Evolutionary conservation across 495 filamentous ascomycete genomes (phyloP), one percentile per base, ranked within the genome.

Genomic region (Cladorrhinum samala): DNA sequence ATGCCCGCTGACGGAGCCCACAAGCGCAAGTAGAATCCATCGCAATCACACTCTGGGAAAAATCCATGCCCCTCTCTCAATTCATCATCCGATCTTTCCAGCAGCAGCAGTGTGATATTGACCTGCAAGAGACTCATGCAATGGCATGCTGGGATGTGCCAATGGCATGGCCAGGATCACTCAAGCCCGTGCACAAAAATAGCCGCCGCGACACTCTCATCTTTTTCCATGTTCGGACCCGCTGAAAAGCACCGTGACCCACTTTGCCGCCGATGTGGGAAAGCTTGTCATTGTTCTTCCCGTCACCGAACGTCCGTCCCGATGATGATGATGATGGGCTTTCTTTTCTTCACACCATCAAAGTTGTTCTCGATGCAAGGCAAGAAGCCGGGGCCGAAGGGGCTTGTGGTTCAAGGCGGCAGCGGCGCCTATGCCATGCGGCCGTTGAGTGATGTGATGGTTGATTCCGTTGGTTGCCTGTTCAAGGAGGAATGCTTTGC

Each of bases 11-110:
- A 68, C 63, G 59, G 52, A 55, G 62, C 42, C 68, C 68, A 69
- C 65, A 63, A 33, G 57, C 67, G 72, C 70, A 67, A 67, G 65
- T 72, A 74, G 58, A 66, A 54, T 49, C 52, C 40, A 49, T 44
- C 46, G 50, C 46, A n/a, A 56, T 65, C 62, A 57, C 60, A 58
- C 47, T 50, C 39, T 36, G 42, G 43, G 39, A 9, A 40, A 45
- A 24, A 30, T 36, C 39, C 24, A n/a, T n/a, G n/a, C n/a, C n/a
- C n/a, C n/a, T n/a, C n/a, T n/a, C n/a, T n/a, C 9, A 14, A 41
- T 21, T 37, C 19, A 44, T 18, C 9, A 33, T 18, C 5, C 9
- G 8, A 19, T 18, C 25, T 49, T 14, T 41, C 17, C 6, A n/a
- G 5, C 39, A 14, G 13, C 13, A 4, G 6, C 39, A 18, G 30